Percentiles rank a stretch among this genome's conserved stretches.
phyloP scores from a whole-genome alignment of 2,329 filamentous ascomycete species.

The Penicillium sp. region DNA sequence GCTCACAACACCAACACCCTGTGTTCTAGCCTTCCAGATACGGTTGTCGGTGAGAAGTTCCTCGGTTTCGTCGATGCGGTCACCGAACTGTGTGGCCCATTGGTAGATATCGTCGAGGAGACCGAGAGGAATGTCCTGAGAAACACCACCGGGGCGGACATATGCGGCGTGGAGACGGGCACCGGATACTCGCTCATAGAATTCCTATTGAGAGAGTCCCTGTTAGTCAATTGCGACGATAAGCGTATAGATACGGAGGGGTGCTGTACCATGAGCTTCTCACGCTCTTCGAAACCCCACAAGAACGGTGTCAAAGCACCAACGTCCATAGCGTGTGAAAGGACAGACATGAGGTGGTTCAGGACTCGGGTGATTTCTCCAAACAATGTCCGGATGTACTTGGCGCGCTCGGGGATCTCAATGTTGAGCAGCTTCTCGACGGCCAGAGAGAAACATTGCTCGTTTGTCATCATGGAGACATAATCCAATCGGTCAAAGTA shows the following conservation, averaged over 20 bases:
- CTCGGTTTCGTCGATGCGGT: conserved; percentile 98
- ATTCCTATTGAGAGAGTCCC: conserved; percentile 71
- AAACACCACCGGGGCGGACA: conserved; percentile 93
- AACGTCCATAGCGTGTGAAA: conserved; percentile 99
- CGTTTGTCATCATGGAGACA: conserved; percentile 99
- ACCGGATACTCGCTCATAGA: conserved; percentile 98
- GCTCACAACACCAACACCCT: conserved; percentile 87
- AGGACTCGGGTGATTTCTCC: conserved; percentile 91
- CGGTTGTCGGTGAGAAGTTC: conserved; percentile 99
- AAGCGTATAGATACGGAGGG: neutral
- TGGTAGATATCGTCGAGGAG: conserved; percentile 99
- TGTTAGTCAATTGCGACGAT: conserved; percentile 5
- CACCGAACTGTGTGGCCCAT: conserved; percentile 98
- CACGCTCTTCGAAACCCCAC: conserved; percentile 99
- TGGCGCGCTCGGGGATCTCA: conserved; percentile 92
- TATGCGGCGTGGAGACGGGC: conserved; percentile 97
- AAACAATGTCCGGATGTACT: conserved; percentile 96
- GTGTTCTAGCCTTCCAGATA: conserved; percentile 95
- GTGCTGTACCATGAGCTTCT: conserved; percentile 92
- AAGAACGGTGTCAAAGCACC: conserved; percentile 96
- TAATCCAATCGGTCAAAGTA: conserved; percentile 99
- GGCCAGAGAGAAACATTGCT: conserved; percentile 93
- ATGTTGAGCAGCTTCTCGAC: conserved; percentile 98
- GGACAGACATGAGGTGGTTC: conserved; percentile 97
- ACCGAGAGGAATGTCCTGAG: conserved; percentile 90